A percentile compares a stretch with the other conserved stretches of the same genome.
Evolutionary conservation across 1,284 basidiomycete genomes (phyloP).

Genomic region (Laetiporus sulphureus): DNA sequence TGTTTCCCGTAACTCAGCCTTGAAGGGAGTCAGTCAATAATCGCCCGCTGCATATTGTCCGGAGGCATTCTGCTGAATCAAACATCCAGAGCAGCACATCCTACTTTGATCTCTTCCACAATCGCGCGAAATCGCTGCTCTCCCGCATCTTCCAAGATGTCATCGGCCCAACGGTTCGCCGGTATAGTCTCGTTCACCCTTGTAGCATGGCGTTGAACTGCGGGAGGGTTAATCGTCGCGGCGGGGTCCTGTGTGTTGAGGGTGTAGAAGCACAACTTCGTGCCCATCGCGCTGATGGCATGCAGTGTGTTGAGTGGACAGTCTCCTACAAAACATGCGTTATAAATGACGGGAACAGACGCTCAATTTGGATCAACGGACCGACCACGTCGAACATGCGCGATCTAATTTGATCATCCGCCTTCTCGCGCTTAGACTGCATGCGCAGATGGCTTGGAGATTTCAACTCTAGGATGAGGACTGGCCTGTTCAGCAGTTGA

Average conservation of each 20-base stretch:
- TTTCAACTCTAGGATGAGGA: conserved; percentile 14
- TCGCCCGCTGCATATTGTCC: too few relatives aligned
- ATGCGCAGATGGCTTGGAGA: conserved; percentile 2
- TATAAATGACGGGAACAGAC: neutral
- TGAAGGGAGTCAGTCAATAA: too few relatives aligned
- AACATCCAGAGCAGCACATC: neutral
- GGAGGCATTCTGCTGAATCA: too few relatives aligned
- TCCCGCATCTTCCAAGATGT: neutral
- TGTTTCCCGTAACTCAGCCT: too few relatives aligned
- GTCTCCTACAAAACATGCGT: neutral
- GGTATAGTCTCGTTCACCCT: neutral
- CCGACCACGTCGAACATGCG: conserved; percentile 6
- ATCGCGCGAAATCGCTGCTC: neutral
- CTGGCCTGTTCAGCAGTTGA: conserved; percentile 9
- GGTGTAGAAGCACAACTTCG: conserved; percentile 12
- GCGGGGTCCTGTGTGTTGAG: neutral
- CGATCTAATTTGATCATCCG: conserved; percentile 14
- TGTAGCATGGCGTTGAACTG: neutral
- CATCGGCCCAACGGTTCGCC: neutral
- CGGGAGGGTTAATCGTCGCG: neutral
- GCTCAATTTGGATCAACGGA: neutral
- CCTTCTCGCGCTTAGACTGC: conserved; percentile 3
- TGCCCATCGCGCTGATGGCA: conserved; percentile 15
- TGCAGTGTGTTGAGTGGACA: conserved; percentile 9
- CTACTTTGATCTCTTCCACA: neutral